phyloP scores from a whole-genome alignment of 164 flowering plant species.

The Berberis vulgaris region DNA sequence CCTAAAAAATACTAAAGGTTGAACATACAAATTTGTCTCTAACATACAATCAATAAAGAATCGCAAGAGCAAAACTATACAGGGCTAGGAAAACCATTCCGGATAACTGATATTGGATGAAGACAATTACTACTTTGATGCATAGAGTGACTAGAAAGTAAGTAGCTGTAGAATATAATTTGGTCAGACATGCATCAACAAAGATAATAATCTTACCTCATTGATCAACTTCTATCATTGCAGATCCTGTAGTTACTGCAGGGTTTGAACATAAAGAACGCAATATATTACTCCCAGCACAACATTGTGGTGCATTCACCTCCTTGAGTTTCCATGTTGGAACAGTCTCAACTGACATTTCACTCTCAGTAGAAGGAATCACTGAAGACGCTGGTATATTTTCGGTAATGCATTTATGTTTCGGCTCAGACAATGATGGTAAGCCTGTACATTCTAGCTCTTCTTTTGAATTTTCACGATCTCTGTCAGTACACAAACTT shows the following conservation, averaged over 20 bases:
- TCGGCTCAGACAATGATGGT: slow-evolving; percentile 22
- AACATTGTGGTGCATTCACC: slow-evolving; percentile 38
- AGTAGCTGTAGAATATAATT: too few relatives aligned
- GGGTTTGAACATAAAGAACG: slow-evolving; percentile 31
- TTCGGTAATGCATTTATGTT: slow-evolving; percentile 15
- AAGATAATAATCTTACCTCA: slow-evolving; percentile 23
- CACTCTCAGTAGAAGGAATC: slow-evolving; percentile 24
- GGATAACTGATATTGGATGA: too few relatives aligned
- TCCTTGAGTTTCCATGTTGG: slow-evolving; percentile 49
- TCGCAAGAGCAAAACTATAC: too few relatives aligned
- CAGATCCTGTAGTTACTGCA: slow-evolving; percentile 18
- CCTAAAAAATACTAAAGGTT: too few relatives aligned
- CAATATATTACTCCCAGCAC: slow-evolving; percentile 49
- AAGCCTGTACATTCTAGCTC: slow-evolving; percentile 22
- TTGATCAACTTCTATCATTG: slow-evolving; percentile 23
- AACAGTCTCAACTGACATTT: slow-evolving; percentile 28
- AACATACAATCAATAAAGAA: too few relatives aligned
- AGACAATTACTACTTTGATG: too few relatives aligned
- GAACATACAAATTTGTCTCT: too few relatives aligned
- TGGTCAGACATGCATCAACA: background rate
- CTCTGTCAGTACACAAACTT: slow-evolving; percentile 55
- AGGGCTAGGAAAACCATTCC: too few relatives aligned
- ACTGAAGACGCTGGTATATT: slow-evolving; percentile 24
- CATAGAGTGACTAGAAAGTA: too few relatives aligned
- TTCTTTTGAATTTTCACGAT: slow-evolving; percentile 39